These are phyloP conservation scores for Pascua guehoae DNA, from an alignment of 1,284 basidiomycete species.

Conservation along the genomic window DNA sequence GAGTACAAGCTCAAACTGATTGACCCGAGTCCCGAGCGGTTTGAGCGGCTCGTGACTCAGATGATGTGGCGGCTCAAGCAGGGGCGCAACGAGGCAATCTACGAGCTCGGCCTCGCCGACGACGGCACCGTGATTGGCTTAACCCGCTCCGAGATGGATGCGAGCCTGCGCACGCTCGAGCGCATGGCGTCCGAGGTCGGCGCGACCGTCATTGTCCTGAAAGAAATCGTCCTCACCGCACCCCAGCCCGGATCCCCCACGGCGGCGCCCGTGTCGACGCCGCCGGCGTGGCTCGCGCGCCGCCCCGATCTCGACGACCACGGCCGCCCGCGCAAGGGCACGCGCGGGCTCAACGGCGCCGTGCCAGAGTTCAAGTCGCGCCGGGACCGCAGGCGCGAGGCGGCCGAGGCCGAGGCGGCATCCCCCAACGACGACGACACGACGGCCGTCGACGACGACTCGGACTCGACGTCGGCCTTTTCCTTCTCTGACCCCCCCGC, in stretches of 20 bases:
- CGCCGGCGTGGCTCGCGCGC: constrained; percentile 1
- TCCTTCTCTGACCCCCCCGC: not conserved
- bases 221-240: constrained; percentile 60
- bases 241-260: not conserved
- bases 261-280: not conserved
- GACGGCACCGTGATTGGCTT: constrained; percentile 81
- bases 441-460: not conserved
- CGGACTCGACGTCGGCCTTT: not conserved
- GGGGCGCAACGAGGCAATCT: constrained; percentile 85
- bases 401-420: not conserved
- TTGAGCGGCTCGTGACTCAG: constrained; percentile 72
- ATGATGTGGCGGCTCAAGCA: constrained; percentile 91
- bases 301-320: constrained; percentile 31
- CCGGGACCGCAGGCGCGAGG: constrained; percentile 6
- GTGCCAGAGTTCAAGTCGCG: constrained; percentile 7
- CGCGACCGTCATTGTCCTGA: constrained; percentile 79
- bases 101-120: constrained; percentile 83
- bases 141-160: constrained; percentile 67
- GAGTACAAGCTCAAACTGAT: constrained; percentile 51
- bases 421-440: constrained; percentile 2
- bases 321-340: constrained; percentile 28
- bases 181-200: constrained; percentile 90
- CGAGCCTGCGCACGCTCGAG: constrained; percentile 74
- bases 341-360: constrained; percentile 10
- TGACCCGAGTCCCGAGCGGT: constrained; percentile 47